phyloP scores from a whole-genome alignment of 1,139 yeast species.

The Suhomyces maxii region DNA sequence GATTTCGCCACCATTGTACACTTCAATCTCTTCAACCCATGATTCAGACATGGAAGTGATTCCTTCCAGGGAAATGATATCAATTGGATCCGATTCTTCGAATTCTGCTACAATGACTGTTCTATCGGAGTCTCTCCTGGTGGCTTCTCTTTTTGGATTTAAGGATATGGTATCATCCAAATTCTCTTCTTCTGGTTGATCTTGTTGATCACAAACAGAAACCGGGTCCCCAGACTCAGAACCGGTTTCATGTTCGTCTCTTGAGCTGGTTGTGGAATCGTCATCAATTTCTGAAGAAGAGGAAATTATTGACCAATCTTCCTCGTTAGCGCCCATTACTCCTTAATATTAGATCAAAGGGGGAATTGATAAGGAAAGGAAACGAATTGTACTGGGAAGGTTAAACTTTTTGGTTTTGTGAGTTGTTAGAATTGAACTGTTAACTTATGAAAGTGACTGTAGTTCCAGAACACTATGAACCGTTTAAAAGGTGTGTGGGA shows the following conservation, averaged over 20 bases:
- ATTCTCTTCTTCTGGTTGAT: not conserved
- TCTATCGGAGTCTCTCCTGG: slow-evolving; percentile 2
- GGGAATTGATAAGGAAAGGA: not conserved
- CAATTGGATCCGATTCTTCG: too few species aligned
- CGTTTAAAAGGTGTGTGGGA: not conserved
- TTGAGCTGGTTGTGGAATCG: slow-evolving; percentile 27
- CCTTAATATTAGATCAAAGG: not conserved
- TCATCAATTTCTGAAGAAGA: slow-evolving; percentile 45
- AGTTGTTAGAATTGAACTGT: too few species aligned
- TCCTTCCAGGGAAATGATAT: too few species aligned
- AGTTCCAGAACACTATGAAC: too few species aligned
- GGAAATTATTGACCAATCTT: slow-evolving; percentile 50
- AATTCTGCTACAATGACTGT: not conserved
- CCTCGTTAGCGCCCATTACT: slow-evolving; percentile 17
- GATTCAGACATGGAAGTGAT: not conserved
- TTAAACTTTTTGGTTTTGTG: not conserved
- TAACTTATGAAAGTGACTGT: too few species aligned
- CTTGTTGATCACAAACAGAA: not conserved
- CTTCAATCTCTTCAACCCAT: not conserved
- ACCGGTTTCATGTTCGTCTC: slow-evolving; percentile 2
- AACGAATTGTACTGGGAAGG: not conserved
- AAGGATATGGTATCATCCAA: slow-evolving; percentile 9
- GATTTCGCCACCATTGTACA: not conserved
- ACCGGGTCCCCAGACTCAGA: not conserved
- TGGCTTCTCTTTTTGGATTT: not conserved